phyloP scores from a whole-genome alignment of 1,139 yeast genomes.

The Sugiyamaella xylanicola region DNA sequence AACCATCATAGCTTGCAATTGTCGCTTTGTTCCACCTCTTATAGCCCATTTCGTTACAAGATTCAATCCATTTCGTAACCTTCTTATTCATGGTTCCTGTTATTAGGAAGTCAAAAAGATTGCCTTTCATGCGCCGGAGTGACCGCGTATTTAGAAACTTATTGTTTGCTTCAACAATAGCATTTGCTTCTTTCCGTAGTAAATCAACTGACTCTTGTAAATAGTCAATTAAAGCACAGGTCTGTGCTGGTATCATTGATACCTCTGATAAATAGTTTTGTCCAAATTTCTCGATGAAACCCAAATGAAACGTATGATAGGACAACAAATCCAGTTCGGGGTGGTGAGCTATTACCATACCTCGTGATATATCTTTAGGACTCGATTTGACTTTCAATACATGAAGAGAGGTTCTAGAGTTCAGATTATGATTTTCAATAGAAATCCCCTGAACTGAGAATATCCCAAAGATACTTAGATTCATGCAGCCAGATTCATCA shows the following conservation, averaged over 20 bases:
- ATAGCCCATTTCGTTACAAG: constrained; percentile 68
- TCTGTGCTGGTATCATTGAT: constrained; percentile 38
- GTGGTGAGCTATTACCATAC: constrained; percentile 20
- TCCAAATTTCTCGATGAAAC: constrained; percentile 32
- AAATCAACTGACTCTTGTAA: constrained; percentile 47
- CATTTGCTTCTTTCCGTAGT: constrained; percentile 46
- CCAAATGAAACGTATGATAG: constrained; percentile 22
- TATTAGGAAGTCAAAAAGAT: constrained; percentile 54
- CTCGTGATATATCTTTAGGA: constrained; percentile 32
- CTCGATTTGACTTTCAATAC: constrained; percentile 23
- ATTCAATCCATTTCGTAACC: constrained; percentile 53
- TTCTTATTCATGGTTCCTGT: constrained; percentile 60
- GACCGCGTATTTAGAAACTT: constrained; percentile 8
- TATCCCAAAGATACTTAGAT: constrained; percentile 34
- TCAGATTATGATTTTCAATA: constrained; percentile 8
- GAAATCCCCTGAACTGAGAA: constrained; percentile 32
- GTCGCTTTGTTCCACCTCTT: constrained; percentile 61
- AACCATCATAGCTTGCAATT: constrained; percentile 51
- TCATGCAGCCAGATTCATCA: constrained; percentile 28
- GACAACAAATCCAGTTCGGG: background rate
- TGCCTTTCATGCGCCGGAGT: constrained; percentile 9
- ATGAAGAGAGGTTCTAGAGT: background rate
- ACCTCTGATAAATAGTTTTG: constrained; percentile 38
- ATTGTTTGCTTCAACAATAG: constrained; percentile 43
- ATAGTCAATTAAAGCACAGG: constrained; percentile 42